Evolutionary conservation across 1,284 basidiomycete genomes (phyloP).

Genomic region (Cutaneotrichosporon spelunceum): DNA sequence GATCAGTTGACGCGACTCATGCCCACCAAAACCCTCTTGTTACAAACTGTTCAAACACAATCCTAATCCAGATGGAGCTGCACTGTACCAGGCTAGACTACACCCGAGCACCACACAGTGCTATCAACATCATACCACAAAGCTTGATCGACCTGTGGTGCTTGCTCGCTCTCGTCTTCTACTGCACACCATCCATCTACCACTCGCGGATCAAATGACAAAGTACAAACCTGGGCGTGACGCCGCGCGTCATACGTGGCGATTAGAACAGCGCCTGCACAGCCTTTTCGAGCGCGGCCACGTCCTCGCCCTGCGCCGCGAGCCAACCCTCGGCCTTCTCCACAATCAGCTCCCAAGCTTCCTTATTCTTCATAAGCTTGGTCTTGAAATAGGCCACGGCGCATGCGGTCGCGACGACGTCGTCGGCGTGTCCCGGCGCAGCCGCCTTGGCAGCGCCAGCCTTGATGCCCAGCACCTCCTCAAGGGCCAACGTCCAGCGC

Average conservation of each 20-base stretch:
- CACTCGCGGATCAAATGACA: no score
- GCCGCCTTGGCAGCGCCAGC: neutral
- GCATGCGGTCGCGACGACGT: constrained; percentile 15
- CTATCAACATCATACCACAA: no score
- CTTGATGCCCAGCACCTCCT: neutral
- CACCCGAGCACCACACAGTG: no score
- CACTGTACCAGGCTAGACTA: no score
- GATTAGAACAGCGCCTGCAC: neutral
- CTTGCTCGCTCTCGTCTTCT: no score
- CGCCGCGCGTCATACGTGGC: neutral
- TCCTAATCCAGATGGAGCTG: no score
- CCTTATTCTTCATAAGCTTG: constrained; percentile 12
- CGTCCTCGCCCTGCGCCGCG: neutral
- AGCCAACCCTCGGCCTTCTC: constrained; percentile 23
- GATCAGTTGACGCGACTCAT: no score
- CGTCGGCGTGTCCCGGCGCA: neutral
- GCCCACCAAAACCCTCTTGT: no score
- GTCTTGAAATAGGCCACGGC: constrained; percentile 16
- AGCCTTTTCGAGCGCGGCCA: neutral
- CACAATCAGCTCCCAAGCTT: constrained; percentile 24
- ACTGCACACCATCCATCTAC: no score
- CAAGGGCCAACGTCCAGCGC: constrained; percentile 14
- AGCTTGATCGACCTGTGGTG: no score
- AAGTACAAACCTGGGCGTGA: no score
- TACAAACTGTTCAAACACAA: no score